A percentile compares a stretch with the other conserved stretches of the same genome.
These are phyloP conservation scores for Fusarium duplospermum DNA, from an alignment of 2,329 filamentous ascomycete species.

Conservation along the genomic window DNA sequence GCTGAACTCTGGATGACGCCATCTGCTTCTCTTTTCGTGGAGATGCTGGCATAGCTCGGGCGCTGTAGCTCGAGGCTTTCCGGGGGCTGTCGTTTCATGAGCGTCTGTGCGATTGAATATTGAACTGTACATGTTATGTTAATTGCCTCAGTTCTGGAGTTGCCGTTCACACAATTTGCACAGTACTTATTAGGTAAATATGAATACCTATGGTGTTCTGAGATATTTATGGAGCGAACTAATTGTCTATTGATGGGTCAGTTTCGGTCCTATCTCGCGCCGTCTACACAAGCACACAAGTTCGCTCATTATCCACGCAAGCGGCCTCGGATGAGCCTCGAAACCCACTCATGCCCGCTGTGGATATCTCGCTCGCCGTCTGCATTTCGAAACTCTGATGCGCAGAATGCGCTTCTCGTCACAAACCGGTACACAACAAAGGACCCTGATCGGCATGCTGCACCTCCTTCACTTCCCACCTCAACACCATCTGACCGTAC, in stretches of 20 bases:
- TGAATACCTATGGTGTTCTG: neutral
- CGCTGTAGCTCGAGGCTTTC: constrained; percentile 34
- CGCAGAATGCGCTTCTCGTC: neutral
- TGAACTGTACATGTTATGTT: neutral
- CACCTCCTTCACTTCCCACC: constrained; percentile 3
- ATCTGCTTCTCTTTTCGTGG: constrained; percentile 8
- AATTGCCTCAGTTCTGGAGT: neutral
- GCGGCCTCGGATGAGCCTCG: neutral
- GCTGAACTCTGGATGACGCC: constrained; percentile 24
- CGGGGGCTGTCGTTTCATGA: constrained; percentile 10
- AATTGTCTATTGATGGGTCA: neutral
- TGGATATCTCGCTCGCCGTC: constrained; percentile 6
- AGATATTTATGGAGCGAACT: constrained; percentile 10
- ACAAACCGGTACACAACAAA: neutral
- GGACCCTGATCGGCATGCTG: constrained; percentile 36
- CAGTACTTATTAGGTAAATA: neutral
- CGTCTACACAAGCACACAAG: constrained; percentile 17
- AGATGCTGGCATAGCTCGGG: constrained; percentile 3
- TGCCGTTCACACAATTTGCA: neutral
- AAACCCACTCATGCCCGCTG: constrained; percentile 5
- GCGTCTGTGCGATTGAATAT: constrained; percentile 2
- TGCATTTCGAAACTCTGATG: neutral
- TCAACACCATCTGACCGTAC: neutral
- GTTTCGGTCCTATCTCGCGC: constrained; percentile 25
- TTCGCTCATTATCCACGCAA: neutral